These are phyloP conservation scores for Blastocystis sp. DNA, from an alignment of 352 stramenopile genomes.

Conservation along the genomic window DNA sequence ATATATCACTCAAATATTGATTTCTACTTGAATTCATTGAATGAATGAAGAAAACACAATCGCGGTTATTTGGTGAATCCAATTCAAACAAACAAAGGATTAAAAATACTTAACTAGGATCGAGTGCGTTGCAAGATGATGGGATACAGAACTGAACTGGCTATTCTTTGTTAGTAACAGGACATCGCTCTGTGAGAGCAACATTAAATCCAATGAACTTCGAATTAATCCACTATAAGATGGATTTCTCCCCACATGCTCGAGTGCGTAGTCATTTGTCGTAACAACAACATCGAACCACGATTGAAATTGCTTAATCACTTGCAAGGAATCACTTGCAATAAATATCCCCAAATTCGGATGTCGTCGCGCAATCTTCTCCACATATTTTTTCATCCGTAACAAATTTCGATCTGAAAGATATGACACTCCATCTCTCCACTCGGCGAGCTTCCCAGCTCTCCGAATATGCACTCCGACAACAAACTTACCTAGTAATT, in stretches of 20 bases:
- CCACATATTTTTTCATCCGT: not conserved
- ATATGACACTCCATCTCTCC: not conserved
- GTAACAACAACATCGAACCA: not conserved
- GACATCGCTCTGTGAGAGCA: not conserved
- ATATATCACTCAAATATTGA: no score
- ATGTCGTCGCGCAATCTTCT: not conserved
- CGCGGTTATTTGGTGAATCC: not conserved
- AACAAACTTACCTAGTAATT: not conserved
- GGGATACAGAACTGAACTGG: not conserved
- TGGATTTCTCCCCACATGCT: conserved; percentile 22
- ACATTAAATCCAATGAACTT: not conserved
- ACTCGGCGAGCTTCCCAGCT: not conserved
- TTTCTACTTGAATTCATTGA: not conserved
- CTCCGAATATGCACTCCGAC: not conserved
- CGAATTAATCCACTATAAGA: not conserved
- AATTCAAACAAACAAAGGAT: conserved; percentile 2
- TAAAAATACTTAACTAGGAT: not conserved
- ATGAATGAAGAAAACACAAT: not conserved
- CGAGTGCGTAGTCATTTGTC: not conserved
- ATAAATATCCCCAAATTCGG: not conserved
- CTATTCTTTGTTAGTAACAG: conserved; percentile 27
- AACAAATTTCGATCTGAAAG: not conserved
- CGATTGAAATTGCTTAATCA: not conserved
- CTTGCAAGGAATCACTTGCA: not conserved
- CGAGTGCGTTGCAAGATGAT: not conserved